A percentile compares a stretch with the other conserved stretches of the same genome.
These are phyloP conservation scores for Hypericum androsaemum DNA, from an alignment of 345 rosid genomes.

Conservation along the genomic window DNA sequence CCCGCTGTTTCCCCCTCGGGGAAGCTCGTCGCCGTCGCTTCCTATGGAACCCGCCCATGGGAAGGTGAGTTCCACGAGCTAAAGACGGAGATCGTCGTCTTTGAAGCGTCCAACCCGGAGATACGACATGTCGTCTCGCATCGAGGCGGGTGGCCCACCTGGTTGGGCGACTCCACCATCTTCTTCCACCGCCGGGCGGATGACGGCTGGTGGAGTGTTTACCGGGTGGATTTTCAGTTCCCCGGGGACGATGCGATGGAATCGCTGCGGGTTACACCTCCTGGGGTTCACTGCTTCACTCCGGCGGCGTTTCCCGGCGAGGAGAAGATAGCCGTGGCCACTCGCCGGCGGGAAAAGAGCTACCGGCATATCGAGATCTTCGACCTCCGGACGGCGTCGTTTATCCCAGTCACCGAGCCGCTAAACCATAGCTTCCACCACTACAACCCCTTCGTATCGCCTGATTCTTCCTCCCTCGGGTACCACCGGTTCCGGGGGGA, in stretches of 20 bases:
- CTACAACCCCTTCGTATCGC: constrained; percentile 70
- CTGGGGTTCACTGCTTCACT: constrained; percentile 86
- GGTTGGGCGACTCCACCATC: constrained; percentile 59
- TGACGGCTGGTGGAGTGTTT: constrained; percentile 97
- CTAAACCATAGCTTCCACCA: constrained; percentile 63
- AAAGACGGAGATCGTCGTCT: constrained; percentile 55
- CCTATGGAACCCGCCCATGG: constrained; percentile 68
- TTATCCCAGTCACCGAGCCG: constrained; percentile 39
- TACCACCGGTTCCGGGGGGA: constrained; percentile 82
- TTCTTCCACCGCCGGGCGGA: constrained; percentile 74
- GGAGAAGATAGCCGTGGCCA: constrained; percentile 56
- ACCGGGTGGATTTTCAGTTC: constrained; percentile 24
- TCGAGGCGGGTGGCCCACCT: constrained; percentile 79
- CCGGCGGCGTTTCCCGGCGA: constrained; percentile 65
- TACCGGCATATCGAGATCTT: constrained; percentile 68
- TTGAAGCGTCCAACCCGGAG: constrained; percentile 34
- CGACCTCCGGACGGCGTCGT: constrained; percentile 32
- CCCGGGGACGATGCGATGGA: constrained; percentile 17
- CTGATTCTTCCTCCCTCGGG: constrained; percentile 39
- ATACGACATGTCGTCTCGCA: constrained; percentile 41
- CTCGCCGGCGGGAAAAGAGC: constrained; percentile 37
- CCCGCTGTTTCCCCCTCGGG: constrained; percentile 59
- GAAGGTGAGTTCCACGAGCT: constrained; percentile 70
- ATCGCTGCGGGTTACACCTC: constrained; percentile 59
- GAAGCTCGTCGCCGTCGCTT: constrained; percentile 54